Conservation (phyloP, 148 eudicot genomes). For the Chenopodium quinoa region DNA sequence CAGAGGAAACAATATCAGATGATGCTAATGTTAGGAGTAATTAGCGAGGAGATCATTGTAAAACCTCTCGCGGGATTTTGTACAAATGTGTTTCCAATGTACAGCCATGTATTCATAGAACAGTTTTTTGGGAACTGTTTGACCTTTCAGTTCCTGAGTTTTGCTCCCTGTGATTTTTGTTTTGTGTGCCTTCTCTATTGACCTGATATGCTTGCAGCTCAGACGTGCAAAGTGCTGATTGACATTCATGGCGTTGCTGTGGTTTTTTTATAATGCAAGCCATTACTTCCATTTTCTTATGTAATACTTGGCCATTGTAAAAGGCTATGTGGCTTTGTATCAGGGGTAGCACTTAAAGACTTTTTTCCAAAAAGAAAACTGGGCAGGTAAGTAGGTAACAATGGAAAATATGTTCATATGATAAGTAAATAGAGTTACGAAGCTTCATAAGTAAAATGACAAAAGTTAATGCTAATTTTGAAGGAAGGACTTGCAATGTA, state of each 20-base stretch:
- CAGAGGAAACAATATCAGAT: constrained; percentile 59
- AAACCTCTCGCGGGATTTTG: constrained; percentile 3
- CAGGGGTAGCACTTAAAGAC: not conserved
- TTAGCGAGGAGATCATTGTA: not conserved
- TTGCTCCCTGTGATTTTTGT: constrained; percentile 1
- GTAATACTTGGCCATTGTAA: not conserved
- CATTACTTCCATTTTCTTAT: not conserved
- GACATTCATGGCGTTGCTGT: not conserved
- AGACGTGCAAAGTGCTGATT: not conserved
- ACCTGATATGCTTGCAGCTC: not conserved
- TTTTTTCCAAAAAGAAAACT: not conserved
- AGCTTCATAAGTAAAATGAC: too few species aligned
- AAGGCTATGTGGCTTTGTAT: not conserved
- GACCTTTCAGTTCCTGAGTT: not conserved
- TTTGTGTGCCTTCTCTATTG: not conserved
- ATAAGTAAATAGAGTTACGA: too few species aligned
- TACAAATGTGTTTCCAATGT: constrained; percentile 31
- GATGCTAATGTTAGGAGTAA: constrained; percentile 29
- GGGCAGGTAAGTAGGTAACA: not conserved
- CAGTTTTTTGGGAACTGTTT: constrained; percentile 19
- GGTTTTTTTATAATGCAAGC: not conserved
- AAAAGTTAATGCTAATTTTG: too few species aligned
- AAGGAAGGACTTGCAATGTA: too few species aligned
- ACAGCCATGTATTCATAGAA: constrained; percentile 21
- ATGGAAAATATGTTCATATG: not conserved